phyloP scores from a whole-genome alignment of 306 rosid species.

The Cyamopsis tetragonoloba region DNA sequence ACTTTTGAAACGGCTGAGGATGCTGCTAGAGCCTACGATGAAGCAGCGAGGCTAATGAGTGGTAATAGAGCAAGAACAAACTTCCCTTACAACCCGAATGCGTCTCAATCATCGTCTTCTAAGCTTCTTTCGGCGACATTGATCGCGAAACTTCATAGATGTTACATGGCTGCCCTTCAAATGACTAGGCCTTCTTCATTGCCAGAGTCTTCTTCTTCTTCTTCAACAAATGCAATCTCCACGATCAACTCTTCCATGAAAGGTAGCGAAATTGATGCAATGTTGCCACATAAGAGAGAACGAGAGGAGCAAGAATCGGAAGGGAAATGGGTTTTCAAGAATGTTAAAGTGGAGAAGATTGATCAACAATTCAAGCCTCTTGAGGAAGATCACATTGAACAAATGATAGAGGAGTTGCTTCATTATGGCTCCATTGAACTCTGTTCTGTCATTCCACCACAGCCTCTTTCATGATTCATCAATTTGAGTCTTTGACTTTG shows the following conservation, averaged over 20 bases:
- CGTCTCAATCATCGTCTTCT: conserved; percentile 65
- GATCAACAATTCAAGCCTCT: conserved; percentile 48
- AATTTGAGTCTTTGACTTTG: background rate
- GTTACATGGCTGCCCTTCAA: conserved; percentile 85
- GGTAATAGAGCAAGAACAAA: conserved; percentile 86
- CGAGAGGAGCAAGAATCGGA: conserved; percentile 28
- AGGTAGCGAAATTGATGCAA: background rate
- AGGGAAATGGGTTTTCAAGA: conserved; percentile 44
- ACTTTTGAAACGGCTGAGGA: conserved; percentile 95
- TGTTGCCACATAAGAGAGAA: conserved; percentile 33
- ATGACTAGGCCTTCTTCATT: conserved; percentile 47
- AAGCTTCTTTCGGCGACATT: conserved; percentile 88
- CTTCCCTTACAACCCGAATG: conserved; percentile 77
- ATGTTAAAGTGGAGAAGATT: conserved; percentile 58
- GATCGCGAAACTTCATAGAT: conserved; percentile 80
- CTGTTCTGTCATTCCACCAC: conserved; percentile 42
- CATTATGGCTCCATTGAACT: conserved; percentile 82
- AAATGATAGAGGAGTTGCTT: conserved; percentile 86
- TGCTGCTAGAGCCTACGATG: conserved; percentile 92
- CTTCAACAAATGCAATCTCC: conserved; percentile 13
- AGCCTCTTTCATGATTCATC: conserved; percentile 27
- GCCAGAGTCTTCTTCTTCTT: too few species aligned
- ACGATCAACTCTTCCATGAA: conserved; percentile 25
- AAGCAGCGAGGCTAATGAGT: conserved; percentile 92
- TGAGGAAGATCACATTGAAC: conserved; percentile 85